phyloP scores from a whole-genome alignment of 306 rosid genomes.

The Cicer bijugum region DNA sequence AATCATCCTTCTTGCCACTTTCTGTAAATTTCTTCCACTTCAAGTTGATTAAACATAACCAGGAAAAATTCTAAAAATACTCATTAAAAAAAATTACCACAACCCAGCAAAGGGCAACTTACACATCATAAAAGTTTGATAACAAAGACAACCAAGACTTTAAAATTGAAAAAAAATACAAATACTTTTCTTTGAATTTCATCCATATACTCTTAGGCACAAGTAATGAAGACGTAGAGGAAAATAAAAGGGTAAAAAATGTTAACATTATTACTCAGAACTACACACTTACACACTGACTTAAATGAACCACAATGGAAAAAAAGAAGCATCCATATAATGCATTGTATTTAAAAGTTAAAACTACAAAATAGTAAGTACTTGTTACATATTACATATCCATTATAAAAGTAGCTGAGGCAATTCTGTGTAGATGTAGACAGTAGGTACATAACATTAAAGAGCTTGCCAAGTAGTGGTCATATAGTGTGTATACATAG shows the following conservation, averaged over 20 bases:
- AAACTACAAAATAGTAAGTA: not conserved
- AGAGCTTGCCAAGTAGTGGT: slow-evolving; percentile 5
- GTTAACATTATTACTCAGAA: slow-evolving; percentile 21
- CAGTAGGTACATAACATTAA: slow-evolving; percentile 29
- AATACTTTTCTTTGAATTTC: not conserved
- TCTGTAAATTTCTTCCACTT: slow-evolving; percentile 57
- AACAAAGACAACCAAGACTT: slow-evolving; percentile 7
- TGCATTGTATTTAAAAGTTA: slow-evolving; percentile 8
- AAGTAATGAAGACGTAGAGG: not conserved
- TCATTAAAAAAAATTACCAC: not conserved
- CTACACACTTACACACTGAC: slow-evolving; percentile 13
- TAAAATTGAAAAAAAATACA: not conserved
- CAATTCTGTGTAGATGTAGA: slow-evolving; percentile 7
- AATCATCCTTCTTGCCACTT: slow-evolving; percentile 66
- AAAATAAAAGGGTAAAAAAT: not conserved
- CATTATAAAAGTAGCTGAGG: not conserved
- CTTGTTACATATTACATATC: not conserved
- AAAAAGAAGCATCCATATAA: not conserved
- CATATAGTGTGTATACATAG: not conserved
- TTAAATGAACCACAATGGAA: not conserved
- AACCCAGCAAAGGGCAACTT: slow-evolving; percentile 6
- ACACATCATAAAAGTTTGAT: slow-evolving; percentile 22
- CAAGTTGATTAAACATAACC: slow-evolving; percentile 35
- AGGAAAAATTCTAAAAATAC: slow-evolving; percentile 23
- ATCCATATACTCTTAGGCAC: slow-evolving; percentile 9